Conservation (phyloP, 768 basidiomycete genomes). For the Terana coerulea region DNA sequence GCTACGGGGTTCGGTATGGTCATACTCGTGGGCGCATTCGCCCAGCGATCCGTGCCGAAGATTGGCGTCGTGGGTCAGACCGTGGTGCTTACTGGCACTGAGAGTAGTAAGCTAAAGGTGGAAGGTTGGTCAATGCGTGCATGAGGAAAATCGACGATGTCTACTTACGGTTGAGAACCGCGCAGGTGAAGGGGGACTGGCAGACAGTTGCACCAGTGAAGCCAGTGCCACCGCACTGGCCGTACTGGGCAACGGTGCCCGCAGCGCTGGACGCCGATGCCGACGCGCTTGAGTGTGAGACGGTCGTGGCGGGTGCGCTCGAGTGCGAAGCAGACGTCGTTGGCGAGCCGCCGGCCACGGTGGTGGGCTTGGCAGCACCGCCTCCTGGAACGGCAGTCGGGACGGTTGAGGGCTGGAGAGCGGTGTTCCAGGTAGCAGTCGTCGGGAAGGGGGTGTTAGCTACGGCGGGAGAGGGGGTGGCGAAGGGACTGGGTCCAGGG, state of each 20-base stretch:
- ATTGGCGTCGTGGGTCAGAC: too few species aligned
- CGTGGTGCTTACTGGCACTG: conserved; percentile 7
- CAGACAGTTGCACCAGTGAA: conserved; percentile 12
- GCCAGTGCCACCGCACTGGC: conserved; percentile 13
- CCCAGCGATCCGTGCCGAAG: too few species aligned
- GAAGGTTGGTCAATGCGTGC: neutral
- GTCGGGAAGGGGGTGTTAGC: conserved; percentile 42
- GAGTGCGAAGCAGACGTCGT: neutral
- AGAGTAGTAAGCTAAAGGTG: conserved; percentile 10
- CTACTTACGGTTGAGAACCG: conserved; percentile 10
- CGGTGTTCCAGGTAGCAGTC: conserved; percentile 49
- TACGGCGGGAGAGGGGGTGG: conserved; percentile 34
- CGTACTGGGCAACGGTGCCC: conserved; percentile 12
- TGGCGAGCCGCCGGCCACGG: neutral
- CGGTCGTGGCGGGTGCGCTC: neutral
- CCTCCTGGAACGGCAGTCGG: conserved; percentile 31
- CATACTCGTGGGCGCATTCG: too few species aligned
- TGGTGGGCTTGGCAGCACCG: conserved; percentile 15
- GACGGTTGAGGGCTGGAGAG: conserved; percentile 41
- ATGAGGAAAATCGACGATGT: neutral
- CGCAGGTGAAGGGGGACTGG: conserved; percentile 6
- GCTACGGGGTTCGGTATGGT: too few species aligned
- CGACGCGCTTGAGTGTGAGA: neutral
- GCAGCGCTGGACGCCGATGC: neutral
- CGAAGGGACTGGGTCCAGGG: conserved; percentile 49